Base-by-base conservation (phyloP, 1,139 yeast species). In the Sugiyamaella xylanicola region DNA sequence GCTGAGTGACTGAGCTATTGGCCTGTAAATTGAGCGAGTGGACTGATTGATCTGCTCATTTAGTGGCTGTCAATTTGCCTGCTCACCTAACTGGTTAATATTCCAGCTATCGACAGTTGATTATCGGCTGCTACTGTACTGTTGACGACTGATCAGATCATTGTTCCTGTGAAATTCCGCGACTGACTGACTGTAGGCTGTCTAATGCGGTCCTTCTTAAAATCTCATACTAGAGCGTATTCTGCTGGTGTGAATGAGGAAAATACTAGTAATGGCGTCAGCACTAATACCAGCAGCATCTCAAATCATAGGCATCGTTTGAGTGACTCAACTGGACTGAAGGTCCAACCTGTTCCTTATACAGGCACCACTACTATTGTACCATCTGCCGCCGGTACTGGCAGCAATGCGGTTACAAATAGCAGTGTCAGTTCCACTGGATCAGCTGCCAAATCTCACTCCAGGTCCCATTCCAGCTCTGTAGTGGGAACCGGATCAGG, bases 161-260 rank as follows among this genome's bases (percentile, higher is more conserved):
- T n/a, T n/a, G n/a, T n/a, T n/a, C n/a, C n/a, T n/a, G n/a, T n/a
- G n/a, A n/a, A n/a, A n/a, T n/a, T n/a, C n/a, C n/a, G n/a, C n/a
- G n/a, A n/a, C n/a, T n/a, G 19, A 7, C 11, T 20, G 16, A 19
- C 16, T 9, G 27, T 29, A 27, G 47, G 36, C 21, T 16, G 17
- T 37, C 16, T 5, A 25, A 64, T 64, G 67, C 60, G 62, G 27
- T 64, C 68, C 20, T 63, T 64, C 51, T 54, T 63, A 35, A 63
- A 62, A 48, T 56, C 59, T 7, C 67, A 63, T 46, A 56, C 65
- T 13, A 51, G 61, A 40, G 51, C 63, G n/a, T 44, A 50, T 39
- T 59, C 63, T 2, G 57, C 60, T 8, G 63, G 61, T 1, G 25
- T 42, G 22, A 37, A 50, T 25, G 48, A 50, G 1, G 42, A 36